Base-by-base conservation (phyloP, 176 grass and related monocot species). In the Lolium multiflorum region DNA sequence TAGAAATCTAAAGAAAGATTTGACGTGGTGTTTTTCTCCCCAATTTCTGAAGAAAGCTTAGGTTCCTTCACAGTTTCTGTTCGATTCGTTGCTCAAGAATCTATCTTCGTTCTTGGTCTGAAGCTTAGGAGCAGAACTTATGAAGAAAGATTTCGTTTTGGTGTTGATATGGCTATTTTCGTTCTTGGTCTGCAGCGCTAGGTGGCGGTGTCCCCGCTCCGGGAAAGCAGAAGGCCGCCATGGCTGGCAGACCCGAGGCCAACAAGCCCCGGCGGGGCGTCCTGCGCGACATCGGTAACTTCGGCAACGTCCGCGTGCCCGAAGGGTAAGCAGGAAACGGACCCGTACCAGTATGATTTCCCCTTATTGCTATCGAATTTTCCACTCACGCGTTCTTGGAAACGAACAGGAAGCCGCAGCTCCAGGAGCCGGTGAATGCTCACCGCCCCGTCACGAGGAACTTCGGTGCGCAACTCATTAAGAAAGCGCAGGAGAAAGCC, bases 261-360 rank as follows among this genome's bases (percentile, higher is more conserved):
- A 90, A 87, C 41, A 43, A 43, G 75, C 88, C 78, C 22, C 46
- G 72, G 78, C 87, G 96, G 11, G 70, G 85, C 26, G 83, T 90
- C 8, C 82, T 98, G 17, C 87, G 87, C 63, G 93, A 98, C 24
- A 98, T 98, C 47, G 91, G 93, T 48, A 98, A 98, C 71, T 47
- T 80, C 21, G 89, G 90, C 43, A 72, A 79, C 52, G 71, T 24
- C 25, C 90, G 87, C 55, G 82, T 64, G 14, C 15, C 56, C 22
- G 90, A 92, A 65, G 88, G 87, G 93, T 85, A 87, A 60, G 83
- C 20, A 79, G 11, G 3, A 22, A 79, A 26, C 44, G 35, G 50
- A 21, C 1, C 49, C 26, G 43, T 62, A 62, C 22, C n/a, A 7
- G 20, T 63, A 18, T 3, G 69, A 31, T 77, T 55, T 61, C 28